These are phyloP conservation scores for Albatrellus ellisii DNA, from an alignment of 768 basidiomycete genomes.

Conservation along the genomic window DNA sequence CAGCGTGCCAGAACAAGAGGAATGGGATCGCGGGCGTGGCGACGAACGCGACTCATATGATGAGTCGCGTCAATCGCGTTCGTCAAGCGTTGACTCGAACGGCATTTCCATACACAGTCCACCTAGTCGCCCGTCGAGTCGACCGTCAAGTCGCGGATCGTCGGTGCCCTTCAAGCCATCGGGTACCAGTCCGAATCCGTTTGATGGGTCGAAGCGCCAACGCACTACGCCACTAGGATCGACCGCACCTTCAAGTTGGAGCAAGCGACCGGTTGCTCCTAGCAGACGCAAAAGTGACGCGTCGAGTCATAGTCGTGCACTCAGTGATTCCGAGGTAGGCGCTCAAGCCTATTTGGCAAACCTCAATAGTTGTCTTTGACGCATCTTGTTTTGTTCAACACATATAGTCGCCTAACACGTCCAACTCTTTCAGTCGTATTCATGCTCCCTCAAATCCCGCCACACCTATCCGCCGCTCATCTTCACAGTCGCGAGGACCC, in stretches of 20 bases:
- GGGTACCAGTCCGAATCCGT: slow-evolving; percentile 36
- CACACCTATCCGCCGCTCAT: slow-evolving; percentile 13
- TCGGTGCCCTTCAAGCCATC: slow-evolving; percentile 44
- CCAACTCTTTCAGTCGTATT: slow-evolving; percentile 30
- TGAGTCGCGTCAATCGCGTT: slow-evolving; percentile 28
- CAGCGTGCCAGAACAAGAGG: slow-evolving; percentile 13
- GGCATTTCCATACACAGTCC: slow-evolving; percentile 22
- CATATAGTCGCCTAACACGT: slow-evolving; percentile 20
- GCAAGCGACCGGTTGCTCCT: slow-evolving; percentile 54
- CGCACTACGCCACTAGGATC: slow-evolving; percentile 49
- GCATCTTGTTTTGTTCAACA: not conserved
- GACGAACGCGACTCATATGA: slow-evolving; percentile 17
- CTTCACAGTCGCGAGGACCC: no score
- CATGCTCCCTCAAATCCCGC: slow-evolving; percentile 68
- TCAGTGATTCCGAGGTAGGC: slow-evolving; percentile 67
- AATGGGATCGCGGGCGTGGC: slow-evolving; percentile 29
- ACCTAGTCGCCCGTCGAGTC: slow-evolving; percentile 26
- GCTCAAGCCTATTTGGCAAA: not conserved
- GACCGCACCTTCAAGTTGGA: slow-evolving; percentile 65
- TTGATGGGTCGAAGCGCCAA: slow-evolving; percentile 59
- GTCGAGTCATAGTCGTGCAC: slow-evolving; percentile 32
- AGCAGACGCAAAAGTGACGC: slow-evolving; percentile 63
- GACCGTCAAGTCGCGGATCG: slow-evolving; percentile 37
- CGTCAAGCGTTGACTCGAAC: slow-evolving; percentile 43
- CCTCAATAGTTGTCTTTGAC: not conserved